A percentile compares a stretch with the other conserved stretches of the same genome.
phyloP scores from a whole-genome alignment of 345 rosid genomes.

The Eucalyptus guilfoylei region DNA sequence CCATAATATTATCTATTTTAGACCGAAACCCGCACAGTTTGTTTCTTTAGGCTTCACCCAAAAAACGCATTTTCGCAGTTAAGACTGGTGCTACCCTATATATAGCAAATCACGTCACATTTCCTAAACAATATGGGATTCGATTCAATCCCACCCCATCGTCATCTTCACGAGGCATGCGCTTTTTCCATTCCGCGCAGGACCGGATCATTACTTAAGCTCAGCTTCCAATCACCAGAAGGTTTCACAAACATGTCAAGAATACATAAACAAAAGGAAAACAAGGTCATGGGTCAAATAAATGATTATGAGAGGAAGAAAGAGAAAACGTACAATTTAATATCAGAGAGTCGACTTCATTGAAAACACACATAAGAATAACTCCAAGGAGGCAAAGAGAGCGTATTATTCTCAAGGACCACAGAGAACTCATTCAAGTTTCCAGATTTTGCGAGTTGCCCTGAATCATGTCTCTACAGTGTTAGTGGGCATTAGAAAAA shows the following conservation, averaged over 20 bases:
- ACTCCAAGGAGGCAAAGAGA: constrained; percentile 74
- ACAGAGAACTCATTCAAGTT: constrained; percentile 85
- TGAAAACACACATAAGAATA: constrained; percentile 61
- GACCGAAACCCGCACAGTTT: no score
- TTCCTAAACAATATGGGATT: no score
- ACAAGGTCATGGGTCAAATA: neutral
- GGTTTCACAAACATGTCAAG: neutral
- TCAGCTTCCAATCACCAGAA: neutral
- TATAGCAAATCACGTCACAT: no score
- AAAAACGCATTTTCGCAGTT: no score
- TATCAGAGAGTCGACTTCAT: constrained; percentile 65
- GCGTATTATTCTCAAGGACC: constrained; percentile 88
- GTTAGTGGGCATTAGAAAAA: constrained; percentile 54
- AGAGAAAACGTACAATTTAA: constrained; percentile 41
- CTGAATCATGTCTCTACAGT: constrained; percentile 77
- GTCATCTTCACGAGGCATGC: no score
- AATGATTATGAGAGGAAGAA: neutral
- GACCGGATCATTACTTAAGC: no score
- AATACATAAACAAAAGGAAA: neutral
- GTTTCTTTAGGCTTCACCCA: no score
- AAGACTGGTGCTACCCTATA: no score
- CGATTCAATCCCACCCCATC: no score
- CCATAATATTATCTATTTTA: no score
- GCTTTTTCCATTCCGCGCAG: no score
- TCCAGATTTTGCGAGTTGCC: constrained; percentile 76